Evolutionary conservation across 108 stramenopile genomes (phyloP).

Genomic region (Ochromonas danica): DNA sequence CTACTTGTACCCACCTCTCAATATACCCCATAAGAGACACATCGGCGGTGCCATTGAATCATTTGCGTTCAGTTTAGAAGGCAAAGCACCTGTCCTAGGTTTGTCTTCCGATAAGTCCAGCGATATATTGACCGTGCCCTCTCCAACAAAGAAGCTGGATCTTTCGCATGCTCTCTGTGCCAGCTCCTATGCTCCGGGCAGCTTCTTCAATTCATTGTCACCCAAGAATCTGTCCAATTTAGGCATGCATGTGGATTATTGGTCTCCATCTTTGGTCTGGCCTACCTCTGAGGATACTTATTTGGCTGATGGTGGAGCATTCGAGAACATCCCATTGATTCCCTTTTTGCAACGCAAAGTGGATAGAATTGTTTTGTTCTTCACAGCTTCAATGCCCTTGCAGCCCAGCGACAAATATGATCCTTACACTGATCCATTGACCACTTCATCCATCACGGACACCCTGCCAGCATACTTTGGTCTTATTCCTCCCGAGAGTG

Average conservation of each 20-base stretch:
- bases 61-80: neutral
- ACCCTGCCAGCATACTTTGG: conserved; percentile 9
- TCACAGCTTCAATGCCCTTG: conserved; percentile 20
- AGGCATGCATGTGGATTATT: conserved; percentile 30
- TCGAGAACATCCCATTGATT: conserved; percentile 19
- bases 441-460: neutral
- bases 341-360: conserved; percentile 4
- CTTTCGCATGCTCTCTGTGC: neutral
- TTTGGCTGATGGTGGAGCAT: conserved; percentile 27
- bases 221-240: neutral
- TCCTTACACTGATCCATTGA: neutral
- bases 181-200: conserved; percentile 28
- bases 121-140: conserved; percentile 8
- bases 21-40: neutral
- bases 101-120: neutral
- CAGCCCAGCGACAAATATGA: neutral
- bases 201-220: neutral
- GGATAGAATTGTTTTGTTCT: conserved; percentile 26
- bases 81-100: neutral
- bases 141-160: neutral
- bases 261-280: conserved; percentile 2
- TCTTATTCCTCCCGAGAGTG: neutral
- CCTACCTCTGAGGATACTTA: neutral
- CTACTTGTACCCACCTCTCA: neutral
- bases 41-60: conserved; percentile 30